These are phyloP conservation scores for Yarrowia galli DNA, from an alignment of 1,139 yeast species.

Conservation along the genomic window DNA sequence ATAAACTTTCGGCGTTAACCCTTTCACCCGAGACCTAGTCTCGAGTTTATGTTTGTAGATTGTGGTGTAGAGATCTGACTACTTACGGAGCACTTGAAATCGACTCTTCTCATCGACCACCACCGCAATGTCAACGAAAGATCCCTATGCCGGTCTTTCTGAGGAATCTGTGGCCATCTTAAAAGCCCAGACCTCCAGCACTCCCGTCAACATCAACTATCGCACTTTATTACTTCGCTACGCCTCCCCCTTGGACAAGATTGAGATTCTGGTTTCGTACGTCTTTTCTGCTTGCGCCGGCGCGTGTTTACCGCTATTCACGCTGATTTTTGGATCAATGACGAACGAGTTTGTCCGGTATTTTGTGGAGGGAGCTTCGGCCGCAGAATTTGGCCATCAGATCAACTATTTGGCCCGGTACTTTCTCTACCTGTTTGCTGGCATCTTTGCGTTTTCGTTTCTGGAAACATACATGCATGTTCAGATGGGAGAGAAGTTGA, in stretches of 20 bases:
- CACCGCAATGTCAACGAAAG: slow-evolving; percentile 14
- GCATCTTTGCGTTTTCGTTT: slow-evolving; percentile 49
- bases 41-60: background rate
- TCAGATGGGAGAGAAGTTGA: slow-evolving; percentile 54
- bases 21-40: background rate
- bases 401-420: slow-evolving; percentile 51
- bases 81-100: too few relatives aligned
- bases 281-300: slow-evolving; percentile 51
- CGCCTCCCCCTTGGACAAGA: slow-evolving; percentile 49
- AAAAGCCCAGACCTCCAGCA: slow-evolving; percentile 12
- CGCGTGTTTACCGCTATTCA: slow-evolving; percentile 54
- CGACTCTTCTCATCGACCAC: background rate
- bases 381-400: slow-evolving; percentile 48
- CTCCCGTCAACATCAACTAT: slow-evolving; percentile 44
- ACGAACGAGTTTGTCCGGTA: slow-evolving; percentile 52
- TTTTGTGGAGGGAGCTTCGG: slow-evolving; percentile 46
- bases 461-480: slow-evolving; percentile 52
- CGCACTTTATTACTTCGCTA: slow-evolving; percentile 50
- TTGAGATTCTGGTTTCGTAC: slow-evolving; percentile 47
- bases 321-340: slow-evolving; percentile 53
- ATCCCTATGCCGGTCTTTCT: slow-evolving; percentile 21
- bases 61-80: background rate
- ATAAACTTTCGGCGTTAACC: slow-evolving; percentile 1
- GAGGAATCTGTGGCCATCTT: slow-evolving; percentile 3
- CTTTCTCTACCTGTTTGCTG: slow-evolving; percentile 54